Percentiles rank a stretch among this genome's conserved stretches.
phyloP scores from a whole-genome alignment of 257 asterid genomes.

The Phtheirospermum japonicum region DNA sequence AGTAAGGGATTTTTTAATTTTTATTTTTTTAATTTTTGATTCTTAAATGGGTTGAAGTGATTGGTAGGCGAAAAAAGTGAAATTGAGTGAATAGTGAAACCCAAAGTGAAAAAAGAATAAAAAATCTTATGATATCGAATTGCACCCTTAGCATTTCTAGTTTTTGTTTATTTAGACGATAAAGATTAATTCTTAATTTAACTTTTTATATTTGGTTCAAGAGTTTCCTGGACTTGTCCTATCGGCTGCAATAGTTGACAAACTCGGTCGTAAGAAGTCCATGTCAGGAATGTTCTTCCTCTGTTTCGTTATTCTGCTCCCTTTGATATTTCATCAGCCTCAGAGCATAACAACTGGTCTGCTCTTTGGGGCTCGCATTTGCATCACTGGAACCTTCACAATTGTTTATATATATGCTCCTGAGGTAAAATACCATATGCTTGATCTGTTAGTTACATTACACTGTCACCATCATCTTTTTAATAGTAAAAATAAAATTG shows the following conservation, averaged over 20 bases:
- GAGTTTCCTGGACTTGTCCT: constrained; percentile 67
- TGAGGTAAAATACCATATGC: constrained; percentile 43
- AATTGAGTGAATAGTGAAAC: no score
- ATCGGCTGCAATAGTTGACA: constrained; percentile 66
- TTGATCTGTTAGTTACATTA: not conserved
- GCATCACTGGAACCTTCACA: constrained; percentile 62
- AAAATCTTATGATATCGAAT: no score
- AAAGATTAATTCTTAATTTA: not conserved
- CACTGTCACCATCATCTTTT: no score
- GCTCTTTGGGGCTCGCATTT: constrained; percentile 67
- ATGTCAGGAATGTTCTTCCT: constrained; percentile 59
- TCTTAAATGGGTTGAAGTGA: no score
- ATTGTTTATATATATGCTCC: constrained; percentile 72
- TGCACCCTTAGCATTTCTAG: not conserved
- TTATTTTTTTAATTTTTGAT: no score
- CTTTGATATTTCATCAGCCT: constrained; percentile 49
- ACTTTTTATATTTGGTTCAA: constrained; percentile 38
- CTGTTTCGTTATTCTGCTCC: constrained; percentile 60
- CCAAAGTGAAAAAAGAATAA: no score
- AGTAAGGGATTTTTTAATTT: no score
- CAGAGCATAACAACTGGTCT: constrained; percentile 48
- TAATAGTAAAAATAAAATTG: constrained; percentile 5
- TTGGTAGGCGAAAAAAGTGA: no score
- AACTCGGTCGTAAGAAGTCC: constrained; percentile 65
- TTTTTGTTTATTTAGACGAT: not conserved